Base-by-base conservation (phyloP, 2,329 filamentous ascomycete species). In the Fusarium sp. region DNA sequence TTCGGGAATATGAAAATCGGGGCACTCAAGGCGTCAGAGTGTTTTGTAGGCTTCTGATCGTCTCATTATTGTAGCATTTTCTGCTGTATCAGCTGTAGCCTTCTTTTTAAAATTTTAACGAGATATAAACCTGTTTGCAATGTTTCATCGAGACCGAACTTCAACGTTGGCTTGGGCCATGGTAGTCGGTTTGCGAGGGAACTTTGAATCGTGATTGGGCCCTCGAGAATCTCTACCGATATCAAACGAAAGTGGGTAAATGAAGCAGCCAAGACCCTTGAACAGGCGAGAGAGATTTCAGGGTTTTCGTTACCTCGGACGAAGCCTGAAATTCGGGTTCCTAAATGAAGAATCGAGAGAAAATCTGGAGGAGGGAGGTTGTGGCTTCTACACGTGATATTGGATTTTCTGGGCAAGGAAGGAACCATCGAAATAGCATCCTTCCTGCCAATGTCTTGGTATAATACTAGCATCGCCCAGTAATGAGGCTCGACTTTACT, bases 1-100 rank as follows among this genome's bases (percentile, higher is more conserved):
- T 62, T 62, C n/a, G 49, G 52, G 58, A 50, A 38, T 67, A 63
- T 69, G 55, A 75, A 68, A 76, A 75, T 42, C 39, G 71, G 72
- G 67, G 66, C 61, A 12, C 18, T 45, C 27, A 33, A 62, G 54
- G 33, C 45, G 15, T 53, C 25, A 55, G 41, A 22, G 22, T 45
- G 20, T 27, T 18, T n/a, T 39, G n/a, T 18, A 29, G 15, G 11
- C 36, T 10, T 31, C 38, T 25, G 25, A 50, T 8, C 18, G 25
- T 38, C 31, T 53, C n/a, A 17, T 22, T 31, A 6, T 44, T 44
- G 29, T 46, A 27, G 36, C 17, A 45, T 52, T 50, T 49, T 44
- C 20, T 22, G 29, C 11, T 20, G 12, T 25, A 35, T 47, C 31
- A 5, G 20, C 20, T 25, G 33, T 27, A 18, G 7, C 5, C 18